These are phyloP conservation scores for Rhododendron williamsianum DNA, from an alignment of 148 eudicot species.

Conservation along the genomic window DNA sequence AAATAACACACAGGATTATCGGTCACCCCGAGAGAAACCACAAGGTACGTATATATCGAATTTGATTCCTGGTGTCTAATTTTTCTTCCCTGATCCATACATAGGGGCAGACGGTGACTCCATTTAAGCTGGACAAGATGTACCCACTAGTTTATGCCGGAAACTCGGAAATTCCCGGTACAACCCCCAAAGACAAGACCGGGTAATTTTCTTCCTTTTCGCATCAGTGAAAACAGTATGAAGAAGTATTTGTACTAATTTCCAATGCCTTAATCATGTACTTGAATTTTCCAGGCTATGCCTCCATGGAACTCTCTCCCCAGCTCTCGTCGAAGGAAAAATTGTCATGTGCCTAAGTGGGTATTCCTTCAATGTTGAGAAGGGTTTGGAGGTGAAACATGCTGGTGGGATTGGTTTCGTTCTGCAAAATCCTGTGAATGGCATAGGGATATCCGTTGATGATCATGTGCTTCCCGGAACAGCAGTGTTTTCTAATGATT, in stretches of 20 bases:
- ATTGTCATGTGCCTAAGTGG: conserved; percentile 17
- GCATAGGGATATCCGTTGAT: background rate
- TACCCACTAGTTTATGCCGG: no score
- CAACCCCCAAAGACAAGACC: background rate
- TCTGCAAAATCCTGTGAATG: background rate
- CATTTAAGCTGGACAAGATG: no score
- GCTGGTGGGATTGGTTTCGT: conserved; percentile 15
- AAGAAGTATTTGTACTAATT: background rate
- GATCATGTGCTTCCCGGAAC: conserved; percentile 19
- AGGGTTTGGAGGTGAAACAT: conserved; percentile 13
- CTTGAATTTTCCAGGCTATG: conserved; percentile 12
- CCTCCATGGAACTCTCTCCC: conserved; percentile 10
- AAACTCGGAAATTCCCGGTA: no score
- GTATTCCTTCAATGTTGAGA: background rate
- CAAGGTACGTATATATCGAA: no score
- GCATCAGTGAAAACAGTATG: background rate
- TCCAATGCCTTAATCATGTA: background rate
- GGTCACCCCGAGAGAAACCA: background rate
- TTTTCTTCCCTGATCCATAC: no score
- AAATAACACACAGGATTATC: conserved; percentile 9
- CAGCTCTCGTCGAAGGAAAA: conserved; percentile 8
- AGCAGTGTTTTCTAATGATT: background rate
- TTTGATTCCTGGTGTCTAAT: no score
- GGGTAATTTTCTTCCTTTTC: conserved; percentile 2
- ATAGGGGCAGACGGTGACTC: no score